Evolutionary conservation across 148 eudicot species (phyloP).

Genomic region (Dianthus caryophyllus): DNA sequence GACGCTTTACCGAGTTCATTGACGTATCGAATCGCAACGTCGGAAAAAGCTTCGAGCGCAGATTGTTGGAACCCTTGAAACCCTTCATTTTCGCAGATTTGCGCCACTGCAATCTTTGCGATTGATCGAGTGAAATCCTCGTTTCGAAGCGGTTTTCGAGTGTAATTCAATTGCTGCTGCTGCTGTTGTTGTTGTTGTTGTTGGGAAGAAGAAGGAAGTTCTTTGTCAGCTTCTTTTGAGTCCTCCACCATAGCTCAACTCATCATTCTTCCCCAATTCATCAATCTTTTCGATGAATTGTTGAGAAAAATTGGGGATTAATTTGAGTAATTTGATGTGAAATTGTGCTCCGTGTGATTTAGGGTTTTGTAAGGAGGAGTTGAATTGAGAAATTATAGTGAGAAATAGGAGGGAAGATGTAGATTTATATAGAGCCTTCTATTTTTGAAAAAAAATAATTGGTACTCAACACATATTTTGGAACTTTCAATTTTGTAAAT

Average conservation of each 20-base stretch:
- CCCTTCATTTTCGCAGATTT: constrained; percentile 64
- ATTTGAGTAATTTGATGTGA: background rate
- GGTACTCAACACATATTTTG: no score
- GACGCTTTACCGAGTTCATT: constrained; percentile 48
- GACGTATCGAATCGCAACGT: constrained; percentile 53
- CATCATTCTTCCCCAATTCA: constrained; percentile 12
- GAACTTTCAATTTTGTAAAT: no score
- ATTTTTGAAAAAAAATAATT: no score
- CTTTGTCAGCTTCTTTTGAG: constrained; percentile 9
- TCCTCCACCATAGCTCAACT: constrained; percentile 23
- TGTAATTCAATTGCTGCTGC: background rate
- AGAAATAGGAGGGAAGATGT: constrained; percentile 16
- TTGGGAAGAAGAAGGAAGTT: background rate
- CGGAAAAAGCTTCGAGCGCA: constrained; percentile 50
- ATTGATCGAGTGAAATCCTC: constrained; percentile 53
- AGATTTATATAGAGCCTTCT: no score
- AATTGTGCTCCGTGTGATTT: background rate
- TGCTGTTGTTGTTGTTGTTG: constrained; percentile 3
- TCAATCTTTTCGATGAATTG: no score
- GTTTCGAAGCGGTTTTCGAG: constrained; percentile 22
- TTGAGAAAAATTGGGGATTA: background rate
- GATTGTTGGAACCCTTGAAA: constrained; percentile 65
- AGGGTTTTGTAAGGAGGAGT: constrained; percentile 10
- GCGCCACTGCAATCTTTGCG: constrained; percentile 60
- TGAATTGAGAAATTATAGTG: constrained; percentile 12